Conservation (phyloP, 2,329 filamentous ascomycete genomes). For the Calonectria pauciramosa region DNA sequence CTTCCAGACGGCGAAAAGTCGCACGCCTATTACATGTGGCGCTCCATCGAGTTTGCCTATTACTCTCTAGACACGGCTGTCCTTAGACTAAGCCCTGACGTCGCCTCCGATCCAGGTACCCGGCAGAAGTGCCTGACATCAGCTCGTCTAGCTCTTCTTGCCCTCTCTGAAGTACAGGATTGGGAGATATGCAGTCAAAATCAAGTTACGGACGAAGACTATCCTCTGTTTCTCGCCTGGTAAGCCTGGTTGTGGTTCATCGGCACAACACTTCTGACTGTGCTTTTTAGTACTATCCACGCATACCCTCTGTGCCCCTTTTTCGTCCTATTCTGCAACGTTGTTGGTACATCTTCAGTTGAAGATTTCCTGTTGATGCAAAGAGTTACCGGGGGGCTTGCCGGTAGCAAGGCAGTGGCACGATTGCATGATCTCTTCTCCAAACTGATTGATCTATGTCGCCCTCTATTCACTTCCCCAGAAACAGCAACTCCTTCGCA, state of each 20-base stretch:
- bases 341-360: constrained; percentile 2
- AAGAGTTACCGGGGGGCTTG: background rate
- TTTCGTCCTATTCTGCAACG: constrained; percentile 14
- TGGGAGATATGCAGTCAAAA: background rate
- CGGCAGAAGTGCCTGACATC: constrained; percentile 8
- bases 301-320: constrained; percentile 14
- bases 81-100: background rate
- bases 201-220: background rate
- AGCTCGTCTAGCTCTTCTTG: constrained; percentile 7
- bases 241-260: background rate
- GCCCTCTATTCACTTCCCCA: background rate
- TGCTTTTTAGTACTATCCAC: background rate
- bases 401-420: background rate
- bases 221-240: constrained; percentile 14
- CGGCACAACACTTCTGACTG: background rate
- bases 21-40: background rate
- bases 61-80: constrained; percentile 8
- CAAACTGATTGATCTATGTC: constrained; percentile 12
- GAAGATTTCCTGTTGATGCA: constrained; percentile 5
- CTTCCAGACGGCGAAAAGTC: background rate
- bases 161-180: constrained; percentile 8
- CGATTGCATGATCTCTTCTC: constrained; percentile 16
- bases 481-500: background rate
- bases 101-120: constrained; percentile 9
- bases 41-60: constrained; percentile 10